Base-by-base conservation (phyloP, 768 basidiomycete species). In the Cystobasidium ongulense region DNA sequence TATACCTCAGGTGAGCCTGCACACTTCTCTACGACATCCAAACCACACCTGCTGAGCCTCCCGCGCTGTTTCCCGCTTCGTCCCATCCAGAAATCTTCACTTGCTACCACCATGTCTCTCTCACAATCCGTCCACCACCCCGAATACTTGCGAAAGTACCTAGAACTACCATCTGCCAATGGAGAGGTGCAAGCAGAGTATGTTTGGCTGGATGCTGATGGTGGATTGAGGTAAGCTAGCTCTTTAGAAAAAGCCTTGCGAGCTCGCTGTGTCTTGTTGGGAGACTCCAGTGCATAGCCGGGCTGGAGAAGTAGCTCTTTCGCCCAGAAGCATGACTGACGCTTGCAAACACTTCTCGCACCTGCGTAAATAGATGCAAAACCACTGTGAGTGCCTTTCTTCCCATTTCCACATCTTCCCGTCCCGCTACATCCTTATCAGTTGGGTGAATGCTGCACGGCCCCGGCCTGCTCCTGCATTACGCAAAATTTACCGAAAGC, bases 331-430 rank as follows among this genome's bases (percentile, higher is more conserved):
- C 57, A 62, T 64, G 39, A 29, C 61, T 36, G 27, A 23, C 41
- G 52, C 39, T 63, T 43, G 23, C 29, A 52, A 43, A 2, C 46
- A 23, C 52, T 11, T 62, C 43, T 38, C 21, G 1, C 35, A 52
- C 18, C 35, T 43, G 17, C 15, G 8, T 66, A 43, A 87, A 96
- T 76, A 91, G 96, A 81, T 95, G 88, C 79, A 99, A 99, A 86
- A 98, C 94, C 77, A 96, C 89, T 36, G 91, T 91, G 75, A 57
- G 88, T 83, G 39, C 18, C 15, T 15, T 50, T 31, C 52, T 41
- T 4, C 53, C 13, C 38, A 1, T 21, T 18, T 29, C 0, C 35
- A 70, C 33, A 8, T 38, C 15, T 27, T 4, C 29, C 18, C 33
- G 36, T 21, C 35, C 62, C 46, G 15, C 46, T 68, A 57, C 39